Evolutionary conservation across 768 basidiomycete species (phyloP).

Genomic region (Phanerochaete sordida): DNA sequence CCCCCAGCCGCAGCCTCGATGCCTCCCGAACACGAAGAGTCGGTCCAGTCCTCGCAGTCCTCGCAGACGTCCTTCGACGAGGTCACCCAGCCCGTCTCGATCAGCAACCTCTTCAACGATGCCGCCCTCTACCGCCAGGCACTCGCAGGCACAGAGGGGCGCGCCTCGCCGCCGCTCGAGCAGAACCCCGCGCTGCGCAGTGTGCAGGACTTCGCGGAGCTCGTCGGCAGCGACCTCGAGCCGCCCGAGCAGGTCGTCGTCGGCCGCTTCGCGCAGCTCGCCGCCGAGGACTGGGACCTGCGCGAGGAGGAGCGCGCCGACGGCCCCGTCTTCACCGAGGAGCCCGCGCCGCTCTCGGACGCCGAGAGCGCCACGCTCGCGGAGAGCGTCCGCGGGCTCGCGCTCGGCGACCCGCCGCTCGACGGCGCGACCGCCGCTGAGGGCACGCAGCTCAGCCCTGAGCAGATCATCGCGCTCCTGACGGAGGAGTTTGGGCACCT

Average conservation of each 20-base stretch:
- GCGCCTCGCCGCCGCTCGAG: neutral
- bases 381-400: neutral
- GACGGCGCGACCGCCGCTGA: neutral
- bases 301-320: slow-evolving; percentile 10
- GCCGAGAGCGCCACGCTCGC: slow-evolving; percentile 1
- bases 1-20: neutral
- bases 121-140: slow-evolving; percentile 36
- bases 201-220: slow-evolving; percentile 34
- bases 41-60: neutral
- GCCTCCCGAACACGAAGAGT: slow-evolving; percentile 4
- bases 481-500: slow-evolving; percentile 56
- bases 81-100: slow-evolving; percentile 17
- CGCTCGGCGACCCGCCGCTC: too few species aligned
- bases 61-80: slow-evolving; percentile 5
- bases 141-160: slow-evolving; percentile 16
- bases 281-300: slow-evolving; percentile 32
- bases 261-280: slow-evolving; percentile 35
- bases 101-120: slow-evolving; percentile 36
- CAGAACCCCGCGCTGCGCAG: neutral
- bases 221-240: slow-evolving; percentile 41
- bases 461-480: slow-evolving; percentile 48
- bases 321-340: slow-evolving; percentile 20
- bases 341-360: slow-evolving; percentile 17
- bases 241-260: slow-evolving; percentile 31
- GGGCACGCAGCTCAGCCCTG: slow-evolving; percentile 25